Conservation (phyloP, 768 basidiomycete genomes). For the Mycena vitilis region DNA sequence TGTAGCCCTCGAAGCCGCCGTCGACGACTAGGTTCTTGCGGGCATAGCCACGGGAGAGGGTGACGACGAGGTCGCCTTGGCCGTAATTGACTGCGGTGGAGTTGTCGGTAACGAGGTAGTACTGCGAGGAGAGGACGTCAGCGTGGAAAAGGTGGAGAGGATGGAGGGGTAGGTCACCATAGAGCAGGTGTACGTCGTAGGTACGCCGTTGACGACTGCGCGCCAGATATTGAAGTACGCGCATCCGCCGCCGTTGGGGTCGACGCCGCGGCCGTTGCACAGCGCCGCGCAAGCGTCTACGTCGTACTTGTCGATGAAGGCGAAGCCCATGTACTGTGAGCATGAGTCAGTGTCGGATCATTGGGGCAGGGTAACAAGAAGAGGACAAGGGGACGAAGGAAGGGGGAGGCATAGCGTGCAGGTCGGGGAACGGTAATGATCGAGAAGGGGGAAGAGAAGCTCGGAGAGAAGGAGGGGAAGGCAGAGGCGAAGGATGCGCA, state of each 20-base stretch:
- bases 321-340: constrained; percentile 61
- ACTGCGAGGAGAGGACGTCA: constrained; percentile 42
- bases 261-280: constrained; percentile 57
- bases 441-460: not conserved
- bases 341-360: constrained; percentile 21
- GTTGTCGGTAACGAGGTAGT: constrained; percentile 54
- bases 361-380: not conserved
- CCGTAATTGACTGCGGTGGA: constrained; percentile 59
- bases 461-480: not conserved
- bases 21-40: constrained; percentile 54
- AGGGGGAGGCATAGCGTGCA: no score
- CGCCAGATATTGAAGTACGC: constrained; percentile 67
- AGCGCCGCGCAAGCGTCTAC: constrained; percentile 56
- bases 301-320: constrained; percentile 60
- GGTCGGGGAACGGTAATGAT: not conserved
- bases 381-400: not conserved
- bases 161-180: constrained; percentile 47
- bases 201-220: constrained; percentile 55
- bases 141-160: not conserved
- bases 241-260: constrained; percentile 57
- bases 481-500: not conserved
- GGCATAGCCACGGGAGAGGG: constrained; percentile 58
- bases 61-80: constrained; percentile 58
- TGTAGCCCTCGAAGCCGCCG: constrained; percentile 57
- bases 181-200: constrained; percentile 61